These are phyloP conservation scores for Candida palmyrensis DNA, from an alignment of 805 yeast species.

Conservation along the genomic window DNA sequence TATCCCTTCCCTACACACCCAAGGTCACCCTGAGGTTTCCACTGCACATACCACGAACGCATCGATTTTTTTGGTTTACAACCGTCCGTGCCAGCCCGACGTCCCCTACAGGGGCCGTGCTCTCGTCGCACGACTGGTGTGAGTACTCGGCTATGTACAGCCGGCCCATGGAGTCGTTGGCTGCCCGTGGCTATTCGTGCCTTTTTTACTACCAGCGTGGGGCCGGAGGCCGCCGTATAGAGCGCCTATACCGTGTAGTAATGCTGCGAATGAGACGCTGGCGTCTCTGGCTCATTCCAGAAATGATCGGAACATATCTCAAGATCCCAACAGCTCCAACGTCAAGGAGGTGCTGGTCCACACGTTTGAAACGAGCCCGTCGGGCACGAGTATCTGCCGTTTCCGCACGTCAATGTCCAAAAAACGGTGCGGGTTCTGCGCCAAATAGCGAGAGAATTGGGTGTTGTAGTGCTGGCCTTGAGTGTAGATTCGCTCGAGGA, in stretches of 20 bases:
- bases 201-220: constrained; percentile 10
- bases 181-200: constrained; percentile 9
- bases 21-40: constrained; percentile 1
- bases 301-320: constrained; percentile 1
- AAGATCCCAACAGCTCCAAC: constrained; percentile 3
- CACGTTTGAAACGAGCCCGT: no score
- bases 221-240: no score
- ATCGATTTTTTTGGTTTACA: background rate
- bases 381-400: no score
- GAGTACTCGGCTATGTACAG: constrained; percentile 9
- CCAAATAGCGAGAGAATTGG: background rate
- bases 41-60: no score
- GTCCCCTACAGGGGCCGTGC: constrained; percentile 3
- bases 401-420: constrained; percentile 1
- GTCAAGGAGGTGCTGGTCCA: background rate
- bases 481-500: constrained; percentile 14
- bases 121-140: constrained; percentile 11
- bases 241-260: no score
- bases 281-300: no score
- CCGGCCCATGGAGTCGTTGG: constrained; percentile 7
- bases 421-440: background rate
- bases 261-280: no score
- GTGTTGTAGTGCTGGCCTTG: constrained; percentile 1
- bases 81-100: constrained; percentile 1
- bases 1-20: constrained; percentile 2